Conservation (phyloP, 805 yeast species). For the Starmerella kuoi region DNA sequence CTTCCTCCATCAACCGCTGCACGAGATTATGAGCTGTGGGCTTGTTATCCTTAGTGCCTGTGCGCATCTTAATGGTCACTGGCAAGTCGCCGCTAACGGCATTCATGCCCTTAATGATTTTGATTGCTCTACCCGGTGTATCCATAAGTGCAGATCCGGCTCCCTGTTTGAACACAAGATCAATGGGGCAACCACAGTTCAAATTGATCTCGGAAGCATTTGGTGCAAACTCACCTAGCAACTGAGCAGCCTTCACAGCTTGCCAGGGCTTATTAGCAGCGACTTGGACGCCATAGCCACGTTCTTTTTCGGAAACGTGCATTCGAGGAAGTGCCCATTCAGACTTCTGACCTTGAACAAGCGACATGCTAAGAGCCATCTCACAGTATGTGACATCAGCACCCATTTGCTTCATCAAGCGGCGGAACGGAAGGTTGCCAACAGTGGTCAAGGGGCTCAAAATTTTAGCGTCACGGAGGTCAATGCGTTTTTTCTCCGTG, state of each 20-base stretch:
- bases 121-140: slow-evolving; percentile 65
- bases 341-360: slow-evolving; percentile 77
- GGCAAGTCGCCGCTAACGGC: slow-evolving; percentile 84
- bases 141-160: slow-evolving; percentile 92
- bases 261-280: slow-evolving; percentile 90
- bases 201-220: slow-evolving; percentile 72
- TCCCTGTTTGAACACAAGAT: slow-evolving; percentile 82
- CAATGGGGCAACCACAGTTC: slow-evolving; percentile 97
- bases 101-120: slow-evolving; percentile 79
- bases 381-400: slow-evolving; percentile 91
- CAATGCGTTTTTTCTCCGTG: slow-evolving; percentile 66
- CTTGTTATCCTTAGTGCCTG: slow-evolving; percentile 74
- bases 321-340: slow-evolving; percentile 98
- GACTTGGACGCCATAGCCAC: slow-evolving; percentile 87
- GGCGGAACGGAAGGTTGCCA: slow-evolving; percentile 89
- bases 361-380: slow-evolving; percentile 82
- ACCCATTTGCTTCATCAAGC: slow-evolving; percentile 80
- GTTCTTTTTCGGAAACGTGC: slow-evolving; percentile 56
- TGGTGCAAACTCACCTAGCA: slow-evolving; percentile 44
- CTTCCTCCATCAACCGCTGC: slow-evolving; percentile 56
- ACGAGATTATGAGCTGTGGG: slow-evolving; percentile 80
- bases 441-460: slow-evolving; percentile 95
- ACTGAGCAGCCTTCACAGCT: slow-evolving; percentile 85
- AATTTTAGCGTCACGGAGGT: slow-evolving; percentile 64
- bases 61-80: slow-evolving; percentile 80